Percentiles rank a stretch among this genome's conserved stretches.
phyloP scores from a whole-genome alignment of 495 filamentous ascomycete species.

The Lasiosphaeria hispida region DNA sequence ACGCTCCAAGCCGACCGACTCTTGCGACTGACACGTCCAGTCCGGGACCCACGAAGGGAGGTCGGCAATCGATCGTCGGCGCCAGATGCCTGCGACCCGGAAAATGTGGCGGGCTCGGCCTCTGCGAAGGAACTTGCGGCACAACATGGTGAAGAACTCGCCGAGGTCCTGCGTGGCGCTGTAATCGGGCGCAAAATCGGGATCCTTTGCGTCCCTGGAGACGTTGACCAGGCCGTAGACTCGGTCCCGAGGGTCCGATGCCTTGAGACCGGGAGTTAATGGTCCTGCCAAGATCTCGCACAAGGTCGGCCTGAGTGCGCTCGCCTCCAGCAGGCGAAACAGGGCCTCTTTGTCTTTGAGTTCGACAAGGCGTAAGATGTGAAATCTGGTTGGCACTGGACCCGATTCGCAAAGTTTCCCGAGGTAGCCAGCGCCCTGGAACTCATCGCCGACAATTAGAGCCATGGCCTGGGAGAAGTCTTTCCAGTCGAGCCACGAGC shows the following conservation, averaged over 20 bases:
- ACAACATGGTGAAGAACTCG: not conserved
- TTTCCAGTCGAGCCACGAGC: not conserved
- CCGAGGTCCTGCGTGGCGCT: not conserved
- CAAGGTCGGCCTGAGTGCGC: not conserved
- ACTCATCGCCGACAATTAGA: not conserved
- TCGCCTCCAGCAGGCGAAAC: not conserved
- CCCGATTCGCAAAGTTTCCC: not conserved
- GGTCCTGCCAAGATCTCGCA: not conserved
- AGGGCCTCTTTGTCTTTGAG: not conserved
- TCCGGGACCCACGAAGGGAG: not conserved
- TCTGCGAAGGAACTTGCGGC: not conserved
- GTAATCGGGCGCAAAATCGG: not conserved
- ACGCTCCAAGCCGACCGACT: not conserved
- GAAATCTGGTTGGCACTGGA: not conserved
- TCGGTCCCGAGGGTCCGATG: not conserved
- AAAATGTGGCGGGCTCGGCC: not conserved
- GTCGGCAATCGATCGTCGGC: not conserved
- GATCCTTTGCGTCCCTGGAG: not conserved
- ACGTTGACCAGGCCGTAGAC: not conserved
- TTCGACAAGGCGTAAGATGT: not conserved
- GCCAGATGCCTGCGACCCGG: not conserved
- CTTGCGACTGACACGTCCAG: not conserved
- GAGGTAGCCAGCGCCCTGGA: not conserved
- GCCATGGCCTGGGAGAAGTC: not conserved
- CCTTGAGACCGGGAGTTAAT: not conserved